A percentile compares a stretch with the other conserved stretches of the same genome.
phyloP scores from a whole-genome alignment of 1,139 yeast genomes.

The Kodamaea sp. region DNA sequence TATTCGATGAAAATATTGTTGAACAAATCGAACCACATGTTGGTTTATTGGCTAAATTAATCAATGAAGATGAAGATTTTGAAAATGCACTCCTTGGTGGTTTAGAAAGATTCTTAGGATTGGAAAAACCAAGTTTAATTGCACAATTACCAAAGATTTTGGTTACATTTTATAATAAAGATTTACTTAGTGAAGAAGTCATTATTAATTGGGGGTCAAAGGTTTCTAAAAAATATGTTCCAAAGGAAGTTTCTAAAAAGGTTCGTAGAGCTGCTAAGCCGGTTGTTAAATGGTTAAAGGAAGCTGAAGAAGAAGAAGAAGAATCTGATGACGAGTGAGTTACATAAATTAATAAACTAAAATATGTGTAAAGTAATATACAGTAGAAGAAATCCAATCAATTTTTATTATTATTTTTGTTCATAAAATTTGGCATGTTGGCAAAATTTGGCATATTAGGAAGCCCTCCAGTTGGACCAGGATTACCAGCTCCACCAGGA shows the following conservation, averaged over 20 bases:
- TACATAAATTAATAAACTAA: not conserved
- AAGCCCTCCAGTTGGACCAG: conserved; percentile 17
- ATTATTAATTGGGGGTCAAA: conserved; percentile 84
- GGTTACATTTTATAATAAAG: conserved; percentile 76
- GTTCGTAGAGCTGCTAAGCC: conserved; percentile 97
- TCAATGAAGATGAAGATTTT: conserved; percentile 57
- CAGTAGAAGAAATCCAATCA: not conserved
- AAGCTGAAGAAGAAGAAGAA: conserved; percentile 74
- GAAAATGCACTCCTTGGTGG: conserved; percentile 95
- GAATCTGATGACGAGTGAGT: conserved; percentile 55
- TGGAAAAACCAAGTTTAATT: conserved; percentile 73
- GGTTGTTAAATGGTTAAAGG: conserved; percentile 88
- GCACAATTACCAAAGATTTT: conserved; percentile 76
- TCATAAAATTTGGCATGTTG: conserved; percentile 18
- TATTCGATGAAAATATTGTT: conserved; percentile 77
- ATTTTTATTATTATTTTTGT: conserved; percentile 6
- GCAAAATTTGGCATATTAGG: conserved; percentile 17
- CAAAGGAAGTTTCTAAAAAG: conserved; percentile 87
- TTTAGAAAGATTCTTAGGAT: conserved; percentile 86
- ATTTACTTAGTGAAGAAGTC: conserved; percentile 78
- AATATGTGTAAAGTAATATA: not conserved
- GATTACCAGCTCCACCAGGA: conserved; percentile 12
- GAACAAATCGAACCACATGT: conserved; percentile 72
- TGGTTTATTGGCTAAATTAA: conserved; percentile 77
- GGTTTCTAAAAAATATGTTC: conserved; percentile 89